phyloP scores from a whole-genome alignment of 352 stramenopile species.

The Peronosclerospora sorghi region DNA sequence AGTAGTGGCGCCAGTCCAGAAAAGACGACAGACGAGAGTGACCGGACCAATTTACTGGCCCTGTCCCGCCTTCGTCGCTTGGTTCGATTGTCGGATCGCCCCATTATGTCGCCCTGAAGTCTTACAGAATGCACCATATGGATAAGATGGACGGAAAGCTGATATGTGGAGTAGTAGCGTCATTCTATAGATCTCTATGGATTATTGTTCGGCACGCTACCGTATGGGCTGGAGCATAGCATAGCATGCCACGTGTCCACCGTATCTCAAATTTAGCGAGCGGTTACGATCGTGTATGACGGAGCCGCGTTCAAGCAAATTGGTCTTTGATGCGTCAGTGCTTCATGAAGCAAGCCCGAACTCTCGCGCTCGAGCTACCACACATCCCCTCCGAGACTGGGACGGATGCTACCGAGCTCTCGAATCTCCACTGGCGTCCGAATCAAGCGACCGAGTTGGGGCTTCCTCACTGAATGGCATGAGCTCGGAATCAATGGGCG shows the following conservation, averaged over 20 bases:
- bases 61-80: slow-evolving; percentile 76
- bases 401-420: too few relatives aligned
- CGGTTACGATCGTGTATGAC: slow-evolving; percentile 72
- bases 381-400: too few relatives aligned
- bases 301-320: slow-evolving; percentile 56
- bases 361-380: too few relatives aligned
- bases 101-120: slow-evolving; percentile 96
- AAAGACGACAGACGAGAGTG: slow-evolving; percentile 19
- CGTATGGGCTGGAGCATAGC: slow-evolving; percentile 93
- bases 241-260: slow-evolving; percentile 85
- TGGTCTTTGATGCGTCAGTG: slow-evolving; percentile 42
- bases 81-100: slow-evolving; percentile 95
- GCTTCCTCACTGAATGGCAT: too few relatives aligned
- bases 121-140: slow-evolving; percentile 81
- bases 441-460: too few relatives aligned
- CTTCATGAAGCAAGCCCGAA: slow-evolving; percentile 24
- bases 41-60: slow-evolving; percentile 14
- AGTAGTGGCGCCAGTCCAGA: slow-evolving; percentile 39
- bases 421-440: too few relatives aligned
- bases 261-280: slow-evolving; percentile 92
- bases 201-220: slow-evolving; percentile 88
- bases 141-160: slow-evolving; percentile 87
- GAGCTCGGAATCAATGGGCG: too few relatives aligned
- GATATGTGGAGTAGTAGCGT: slow-evolving; percentile 91
- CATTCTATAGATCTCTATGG: slow-evolving; percentile 90